Evolutionary conservation across 148 eudicot species (phyloP).

Genomic region (Rhododendron kiyosumense): DNA sequence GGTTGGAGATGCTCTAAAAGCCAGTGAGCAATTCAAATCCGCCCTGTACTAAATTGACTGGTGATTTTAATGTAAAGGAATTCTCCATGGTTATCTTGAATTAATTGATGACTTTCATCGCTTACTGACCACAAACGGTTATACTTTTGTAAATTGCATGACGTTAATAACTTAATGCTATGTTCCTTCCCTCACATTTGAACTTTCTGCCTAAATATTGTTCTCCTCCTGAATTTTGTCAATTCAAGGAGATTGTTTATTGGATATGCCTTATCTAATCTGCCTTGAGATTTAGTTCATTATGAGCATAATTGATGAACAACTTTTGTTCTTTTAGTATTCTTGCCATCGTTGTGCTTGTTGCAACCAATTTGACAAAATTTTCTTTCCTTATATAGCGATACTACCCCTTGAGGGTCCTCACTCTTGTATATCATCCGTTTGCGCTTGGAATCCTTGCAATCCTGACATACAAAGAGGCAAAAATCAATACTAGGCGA

Average conservation of each 20-base stretch:
- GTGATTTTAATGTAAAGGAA: too few relatives aligned
- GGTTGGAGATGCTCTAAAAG: too few relatives aligned
- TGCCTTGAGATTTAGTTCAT: background rate
- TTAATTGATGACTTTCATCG: too few relatives aligned
- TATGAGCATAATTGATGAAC: background rate
- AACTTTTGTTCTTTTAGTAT: background rate
- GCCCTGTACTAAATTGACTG: too few relatives aligned
- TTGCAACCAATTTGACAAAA: background rate
- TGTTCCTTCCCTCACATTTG: background rate
- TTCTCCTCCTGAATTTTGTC: background rate
- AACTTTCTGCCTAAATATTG: background rate
- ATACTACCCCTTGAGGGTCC: constrained; percentile 41
- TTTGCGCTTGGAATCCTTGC: constrained; percentile 28
- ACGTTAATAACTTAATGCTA: background rate
- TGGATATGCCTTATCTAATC: background rate
- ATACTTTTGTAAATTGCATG: background rate
- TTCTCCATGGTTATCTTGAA: too few relatives aligned
- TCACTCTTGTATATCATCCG: constrained; percentile 46
- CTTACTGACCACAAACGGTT: too few relatives aligned
- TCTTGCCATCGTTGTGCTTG: background rate
- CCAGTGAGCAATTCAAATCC: background rate
- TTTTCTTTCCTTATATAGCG: constrained; percentile 18
- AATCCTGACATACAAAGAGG: constrained; percentile 37
- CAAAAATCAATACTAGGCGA: constrained; percentile 36
- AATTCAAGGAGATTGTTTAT: background rate